These are phyloP conservation scores for Grammothele lineata DNA, from an alignment of 768 basidiomycete species.

Conservation along the genomic window DNA sequence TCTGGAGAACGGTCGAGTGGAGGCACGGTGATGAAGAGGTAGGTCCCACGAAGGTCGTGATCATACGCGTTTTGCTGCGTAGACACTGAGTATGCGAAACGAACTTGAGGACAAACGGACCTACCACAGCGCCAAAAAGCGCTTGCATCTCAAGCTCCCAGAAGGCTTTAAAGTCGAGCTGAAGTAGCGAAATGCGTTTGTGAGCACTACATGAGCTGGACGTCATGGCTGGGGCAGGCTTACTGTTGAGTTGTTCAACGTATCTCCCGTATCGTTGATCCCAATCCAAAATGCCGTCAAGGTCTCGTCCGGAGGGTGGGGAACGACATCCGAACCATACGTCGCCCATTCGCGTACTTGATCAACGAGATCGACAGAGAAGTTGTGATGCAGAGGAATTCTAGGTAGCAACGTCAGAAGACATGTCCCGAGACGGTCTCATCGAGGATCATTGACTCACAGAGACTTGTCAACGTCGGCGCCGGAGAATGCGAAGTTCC, in stretches of 20 bases:
- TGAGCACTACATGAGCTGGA: background rate
- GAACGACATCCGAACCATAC: constrained; percentile 40
- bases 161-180: constrained; percentile 48
- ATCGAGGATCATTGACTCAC: background rate
- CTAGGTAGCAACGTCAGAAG: constrained; percentile 22
- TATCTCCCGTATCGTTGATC: constrained; percentile 4
- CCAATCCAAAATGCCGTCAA: constrained; percentile 2
- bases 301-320: constrained; percentile 31
- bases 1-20: constrained; percentile 4
- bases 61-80: constrained; percentile 33
- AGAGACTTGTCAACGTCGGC: constrained; percentile 7
- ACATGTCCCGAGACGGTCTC: background rate
- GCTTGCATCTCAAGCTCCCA: constrained; percentile 45
- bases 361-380: constrained; percentile 42
- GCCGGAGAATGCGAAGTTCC: constrained; percentile 54
- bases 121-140: constrained; percentile 46
- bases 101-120: constrained; percentile 12
- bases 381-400: constrained; percentile 43
- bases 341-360: constrained; percentile 45
- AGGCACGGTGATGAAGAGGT: constrained; percentile 3
- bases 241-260: constrained; percentile 30
- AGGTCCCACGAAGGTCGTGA: constrained; percentile 30
- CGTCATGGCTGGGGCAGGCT: too few species aligned
- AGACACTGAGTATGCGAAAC: background rate
- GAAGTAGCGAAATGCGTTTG: background rate